Conservation (phyloP, 2,329 filamentous ascomycete genomes). For the Domatiomyces globalis region DNA sequence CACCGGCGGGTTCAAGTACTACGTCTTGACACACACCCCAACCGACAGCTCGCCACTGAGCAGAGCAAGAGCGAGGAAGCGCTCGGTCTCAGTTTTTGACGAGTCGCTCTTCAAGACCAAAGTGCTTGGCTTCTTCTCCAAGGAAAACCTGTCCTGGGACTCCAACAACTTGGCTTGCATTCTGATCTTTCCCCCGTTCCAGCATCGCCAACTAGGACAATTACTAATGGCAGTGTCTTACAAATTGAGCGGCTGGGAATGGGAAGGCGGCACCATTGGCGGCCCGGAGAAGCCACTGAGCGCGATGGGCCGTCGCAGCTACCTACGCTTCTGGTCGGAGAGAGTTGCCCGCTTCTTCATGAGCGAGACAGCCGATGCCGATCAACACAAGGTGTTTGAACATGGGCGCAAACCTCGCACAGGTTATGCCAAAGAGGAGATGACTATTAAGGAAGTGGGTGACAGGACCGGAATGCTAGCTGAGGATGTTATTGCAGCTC, state of each 20-base stretch:
- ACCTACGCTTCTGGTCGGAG: slow-evolving; percentile 72
- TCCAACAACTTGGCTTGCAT: slow-evolving; percentile 97
- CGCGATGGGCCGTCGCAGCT: slow-evolving; percentile 68
- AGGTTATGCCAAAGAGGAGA: slow-evolving; percentile 25
- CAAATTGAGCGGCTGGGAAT: slow-evolving; percentile 70
- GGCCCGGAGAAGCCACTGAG: slow-evolving; percentile 91
- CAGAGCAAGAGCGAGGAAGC: slow-evolving; percentile 13
- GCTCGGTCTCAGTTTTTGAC: slow-evolving; percentile 18
- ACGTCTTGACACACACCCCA: slow-evolving; percentile 62
- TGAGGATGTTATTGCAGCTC: slow-evolving; percentile 66
- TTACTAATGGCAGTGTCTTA: slow-evolving; percentile 89
- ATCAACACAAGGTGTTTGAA: slow-evolving; percentile 21
- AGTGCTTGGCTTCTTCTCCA: slow-evolving; percentile 93
- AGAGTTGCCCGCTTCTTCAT: slow-evolving; percentile 58
- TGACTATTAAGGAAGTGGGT: slow-evolving; percentile 60
- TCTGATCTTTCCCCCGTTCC: slow-evolving; percentile 87
- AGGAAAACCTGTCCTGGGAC: slow-evolving; percentile 98
- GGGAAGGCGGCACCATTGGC: slow-evolving; percentile 52
- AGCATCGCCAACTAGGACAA: slow-evolving; percentile 74
- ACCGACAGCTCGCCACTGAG: background rate
- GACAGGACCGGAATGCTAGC: slow-evolving; percentile 66
- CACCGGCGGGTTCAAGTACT: slow-evolving; percentile 86
- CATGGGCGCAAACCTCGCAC: slow-evolving; percentile 24
- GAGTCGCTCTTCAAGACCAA: slow-evolving; percentile 28
- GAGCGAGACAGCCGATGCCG: slow-evolving; percentile 19